These are phyloP conservation scores for Paramecium primaurelia DNA, from an alignment of 73 alveolate species.

Conservation along the genomic window DNA sequence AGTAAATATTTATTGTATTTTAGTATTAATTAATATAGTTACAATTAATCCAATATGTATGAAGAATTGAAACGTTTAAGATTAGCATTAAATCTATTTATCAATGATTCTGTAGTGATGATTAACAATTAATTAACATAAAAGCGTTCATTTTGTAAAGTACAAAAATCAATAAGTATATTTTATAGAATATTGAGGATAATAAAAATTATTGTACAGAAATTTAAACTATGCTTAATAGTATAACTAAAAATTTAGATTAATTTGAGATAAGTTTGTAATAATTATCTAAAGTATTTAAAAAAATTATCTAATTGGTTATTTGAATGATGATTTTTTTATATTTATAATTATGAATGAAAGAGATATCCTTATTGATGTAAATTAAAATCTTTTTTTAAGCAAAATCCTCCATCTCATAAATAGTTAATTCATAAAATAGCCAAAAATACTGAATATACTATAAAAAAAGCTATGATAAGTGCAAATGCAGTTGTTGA, in stretches of 20 bases:
- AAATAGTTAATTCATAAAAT: background rate
- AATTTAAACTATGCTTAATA: background rate
- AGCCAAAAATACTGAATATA: background rate
- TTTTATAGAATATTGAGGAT: constrained; percentile 14
- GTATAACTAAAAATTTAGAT: background rate
- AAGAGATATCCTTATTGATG: background rate
- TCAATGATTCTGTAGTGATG: background rate
- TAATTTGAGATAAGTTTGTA: background rate
- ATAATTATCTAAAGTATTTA: background rate
- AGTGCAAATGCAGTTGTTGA: constrained; percentile 13
- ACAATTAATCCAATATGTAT: background rate
- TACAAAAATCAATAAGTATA: constrained; percentile 21
- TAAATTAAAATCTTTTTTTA: background rate
- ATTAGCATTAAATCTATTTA: background rate
- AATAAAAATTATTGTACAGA: background rate
- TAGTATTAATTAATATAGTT: background rate
- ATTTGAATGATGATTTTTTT: background rate
- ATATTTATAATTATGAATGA: background rate
- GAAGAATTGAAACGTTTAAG: background rate
- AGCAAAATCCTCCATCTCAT: background rate
- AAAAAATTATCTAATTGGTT: background rate
- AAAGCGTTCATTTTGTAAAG: background rate
- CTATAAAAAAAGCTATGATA: constrained; percentile 14
- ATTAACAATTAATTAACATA: background rate
- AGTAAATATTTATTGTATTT: background rate